phyloP scores from a whole-genome alignment of 1,284 basidiomycete genomes.

The Phylloporus sp. region DNA sequence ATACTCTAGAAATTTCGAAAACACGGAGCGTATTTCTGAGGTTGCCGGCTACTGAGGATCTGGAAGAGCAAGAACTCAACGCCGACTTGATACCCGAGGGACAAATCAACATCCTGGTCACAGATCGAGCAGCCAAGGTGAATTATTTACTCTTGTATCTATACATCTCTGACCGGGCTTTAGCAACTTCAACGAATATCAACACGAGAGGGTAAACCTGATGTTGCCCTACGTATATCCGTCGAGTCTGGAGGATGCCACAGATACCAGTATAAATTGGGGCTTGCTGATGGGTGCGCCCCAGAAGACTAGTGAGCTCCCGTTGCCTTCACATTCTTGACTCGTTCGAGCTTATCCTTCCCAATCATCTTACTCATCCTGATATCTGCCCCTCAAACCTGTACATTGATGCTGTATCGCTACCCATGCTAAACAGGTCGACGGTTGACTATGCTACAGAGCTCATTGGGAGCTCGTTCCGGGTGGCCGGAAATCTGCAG shows the following conservation, averaged over 20 bases:
- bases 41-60: constrained; percentile 50
- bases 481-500: constrained; percentile 81
- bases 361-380: constrained; percentile 72
- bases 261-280: constrained; percentile 92
- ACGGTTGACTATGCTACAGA: constrained; percentile 91
- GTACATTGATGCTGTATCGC: constrained; percentile 80
- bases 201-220: constrained; percentile 56
- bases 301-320: constrained; percentile 79
- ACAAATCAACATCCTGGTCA: constrained; percentile 56
- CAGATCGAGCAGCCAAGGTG: constrained; percentile 76
- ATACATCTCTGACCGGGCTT: not conserved
- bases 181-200: constrained; percentile 70
- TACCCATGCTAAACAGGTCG: constrained; percentile 80
- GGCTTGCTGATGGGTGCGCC: constrained; percentile 61
- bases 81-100: constrained; percentile 52
- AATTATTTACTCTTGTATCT: not conserved
- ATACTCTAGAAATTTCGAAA: constrained; percentile 4
- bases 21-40: constrained; percentile 19
- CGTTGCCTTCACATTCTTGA: not conserved
- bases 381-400: constrained; percentile 71
- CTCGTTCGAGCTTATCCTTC: not conserved
- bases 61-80: constrained; percentile 60
- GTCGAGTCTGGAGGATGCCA: constrained; percentile 93
- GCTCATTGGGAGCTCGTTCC: constrained; percentile 87
- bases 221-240: constrained; percentile 72